Evolutionary conservation across 2,329 filamentous ascomycete species (phyloP).

Genomic region (Alternaria atra): DNA sequence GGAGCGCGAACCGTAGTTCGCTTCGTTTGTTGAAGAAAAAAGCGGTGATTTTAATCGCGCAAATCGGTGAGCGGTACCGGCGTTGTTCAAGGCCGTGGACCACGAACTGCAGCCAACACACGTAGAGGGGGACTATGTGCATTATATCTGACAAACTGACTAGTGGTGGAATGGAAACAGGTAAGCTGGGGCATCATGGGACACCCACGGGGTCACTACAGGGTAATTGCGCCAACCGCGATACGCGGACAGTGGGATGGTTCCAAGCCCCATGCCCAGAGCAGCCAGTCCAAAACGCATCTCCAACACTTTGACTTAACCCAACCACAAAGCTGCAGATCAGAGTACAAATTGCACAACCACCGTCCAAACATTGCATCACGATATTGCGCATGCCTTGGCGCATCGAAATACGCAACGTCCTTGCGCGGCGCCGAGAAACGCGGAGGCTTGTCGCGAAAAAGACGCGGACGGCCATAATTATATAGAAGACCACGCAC

Average conservation of each 20-base stretch:
- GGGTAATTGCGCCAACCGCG: constrained; percentile 16
- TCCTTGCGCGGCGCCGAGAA: constrained; percentile 20
- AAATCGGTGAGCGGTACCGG: constrained; percentile 13
- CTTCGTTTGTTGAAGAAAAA: constrained; percentile 6
- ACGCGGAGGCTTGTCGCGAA: constrained; percentile 24
- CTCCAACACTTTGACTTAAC: constrained; percentile 7
- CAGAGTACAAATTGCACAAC: constrained; percentile 10
- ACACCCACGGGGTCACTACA: neutral
- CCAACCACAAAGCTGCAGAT: constrained; percentile 12
- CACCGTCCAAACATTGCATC: constrained; percentile 7
- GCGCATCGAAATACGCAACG: constrained; percentile 14
- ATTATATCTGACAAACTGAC: constrained; percentile 7
- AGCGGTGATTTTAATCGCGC: constrained; percentile 13
- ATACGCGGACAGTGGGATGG: constrained; percentile 13
- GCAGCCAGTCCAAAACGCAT: constrained; percentile 14
- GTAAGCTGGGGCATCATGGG: constrained; percentile 6
- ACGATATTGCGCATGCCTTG: constrained; percentile 12
- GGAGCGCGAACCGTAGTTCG: constrained; percentile 11
- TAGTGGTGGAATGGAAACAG: constrained; percentile 3
- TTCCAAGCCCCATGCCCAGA: constrained; percentile 21
- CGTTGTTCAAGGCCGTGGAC: constrained; percentile 11
- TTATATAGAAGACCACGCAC: constrained; percentile 10
- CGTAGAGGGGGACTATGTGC: neutral
- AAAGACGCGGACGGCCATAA: constrained; percentile 4
- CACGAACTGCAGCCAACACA: constrained; percentile 3